Evolutionary conservation across 2,329 filamentous ascomycete species (phyloP).

Genomic region (Macrophomina pseudophaseolina): DNA sequence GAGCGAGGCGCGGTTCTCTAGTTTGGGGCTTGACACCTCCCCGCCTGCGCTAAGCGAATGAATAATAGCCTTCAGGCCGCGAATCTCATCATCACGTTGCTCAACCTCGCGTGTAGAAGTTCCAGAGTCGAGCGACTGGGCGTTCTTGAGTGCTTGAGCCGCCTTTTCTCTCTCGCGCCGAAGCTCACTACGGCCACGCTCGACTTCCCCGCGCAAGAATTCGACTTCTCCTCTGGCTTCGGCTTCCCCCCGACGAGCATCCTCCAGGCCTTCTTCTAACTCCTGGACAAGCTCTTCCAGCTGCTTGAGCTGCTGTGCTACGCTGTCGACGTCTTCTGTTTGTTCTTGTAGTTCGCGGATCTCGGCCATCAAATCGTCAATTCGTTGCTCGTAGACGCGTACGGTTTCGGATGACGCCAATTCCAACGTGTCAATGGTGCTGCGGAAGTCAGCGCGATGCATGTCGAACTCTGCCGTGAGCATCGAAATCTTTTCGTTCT

Average conservation of each 20-base stretch:
- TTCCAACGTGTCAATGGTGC: slow-evolving; percentile 95
- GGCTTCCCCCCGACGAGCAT: slow-evolving; percentile 89
- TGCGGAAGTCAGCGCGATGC: slow-evolving; percentile 93
- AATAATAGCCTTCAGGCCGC: slow-evolving; percentile 96
- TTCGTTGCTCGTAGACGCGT: slow-evolving; percentile 91
- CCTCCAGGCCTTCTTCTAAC: slow-evolving; percentile 93
- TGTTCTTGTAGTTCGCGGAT: slow-evolving; percentile 81
- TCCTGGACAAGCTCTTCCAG: slow-evolving; percentile 96
- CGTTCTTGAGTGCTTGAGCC: slow-evolving; percentile 63
- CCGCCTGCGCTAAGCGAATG: slow-evolving; percentile 87
- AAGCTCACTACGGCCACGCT: slow-evolving; percentile 85
- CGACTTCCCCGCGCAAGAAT: slow-evolving; percentile 91
- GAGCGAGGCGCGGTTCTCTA: slow-evolving; percentile 38
- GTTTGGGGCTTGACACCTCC: slow-evolving; percentile 32
- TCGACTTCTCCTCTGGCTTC: slow-evolving; percentile 96
- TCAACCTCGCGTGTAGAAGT: slow-evolving; percentile 73
- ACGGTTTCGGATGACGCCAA: slow-evolving; percentile 95
- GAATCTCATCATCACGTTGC: slow-evolving; percentile 95
- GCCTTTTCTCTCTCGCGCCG: slow-evolving; percentile 86
- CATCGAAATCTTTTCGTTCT: slow-evolving; percentile 94
- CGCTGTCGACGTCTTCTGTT: slow-evolving; percentile 86
- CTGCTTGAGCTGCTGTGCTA: slow-evolving; percentile 90
- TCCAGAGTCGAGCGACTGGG: slow-evolving; percentile 48
- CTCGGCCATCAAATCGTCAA: slow-evolving; percentile 83
- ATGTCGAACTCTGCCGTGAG: slow-evolving; percentile 93